These are phyloP conservation scores for Globisporangium polare DNA, from an alignment of 352 stramenopile genomes.

Conservation along the genomic window DNA sequence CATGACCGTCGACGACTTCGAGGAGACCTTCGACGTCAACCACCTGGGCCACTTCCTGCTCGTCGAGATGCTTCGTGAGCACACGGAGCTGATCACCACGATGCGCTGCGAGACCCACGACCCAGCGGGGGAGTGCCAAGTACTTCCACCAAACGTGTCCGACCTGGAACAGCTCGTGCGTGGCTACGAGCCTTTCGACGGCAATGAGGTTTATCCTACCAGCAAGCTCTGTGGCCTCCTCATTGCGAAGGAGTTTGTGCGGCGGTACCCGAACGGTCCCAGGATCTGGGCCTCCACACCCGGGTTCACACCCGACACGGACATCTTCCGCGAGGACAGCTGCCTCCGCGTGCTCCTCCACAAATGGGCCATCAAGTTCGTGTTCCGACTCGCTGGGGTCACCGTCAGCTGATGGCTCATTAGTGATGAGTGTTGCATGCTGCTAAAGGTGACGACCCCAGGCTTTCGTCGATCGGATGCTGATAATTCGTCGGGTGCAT, in stretches of 20 bases:
- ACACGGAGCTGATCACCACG: conserved; percentile 22
- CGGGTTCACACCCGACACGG: conserved; percentile 21
- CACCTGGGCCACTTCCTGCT: conserved; percentile 41
- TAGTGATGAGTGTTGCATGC: conserved; percentile 26
- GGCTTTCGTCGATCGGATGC: conserved; percentile 13
- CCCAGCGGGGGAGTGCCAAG: conserved; percentile 17
- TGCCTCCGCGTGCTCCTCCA: conserved; percentile 6
- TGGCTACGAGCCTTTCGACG: conserved; percentile 19
- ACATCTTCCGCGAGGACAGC: conserved; percentile 16
- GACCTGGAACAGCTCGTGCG: conserved; percentile 22
- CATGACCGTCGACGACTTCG: conserved; percentile 33
- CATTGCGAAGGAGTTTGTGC: conserved; percentile 20
- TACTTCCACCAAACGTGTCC: conserved; percentile 18
- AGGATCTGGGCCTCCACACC: conserved; percentile 25
- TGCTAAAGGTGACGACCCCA: not conserved
- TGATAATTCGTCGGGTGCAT: too few species aligned
- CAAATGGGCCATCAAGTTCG: conserved; percentile 3
- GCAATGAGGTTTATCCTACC: conserved; percentile 21
- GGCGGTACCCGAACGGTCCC: conserved; percentile 19
- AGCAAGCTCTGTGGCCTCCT: conserved; percentile 33
- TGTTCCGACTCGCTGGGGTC: not conserved
- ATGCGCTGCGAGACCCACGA: conserved; percentile 27
- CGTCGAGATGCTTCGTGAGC: conserved; percentile 17
- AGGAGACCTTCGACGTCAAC: conserved; percentile 37
- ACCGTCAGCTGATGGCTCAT: conserved; percentile 18